Evolutionary conservation across 1,139 yeast genomes (phyloP).

Genomic region (Meyerozyma carpophila): DNA sequence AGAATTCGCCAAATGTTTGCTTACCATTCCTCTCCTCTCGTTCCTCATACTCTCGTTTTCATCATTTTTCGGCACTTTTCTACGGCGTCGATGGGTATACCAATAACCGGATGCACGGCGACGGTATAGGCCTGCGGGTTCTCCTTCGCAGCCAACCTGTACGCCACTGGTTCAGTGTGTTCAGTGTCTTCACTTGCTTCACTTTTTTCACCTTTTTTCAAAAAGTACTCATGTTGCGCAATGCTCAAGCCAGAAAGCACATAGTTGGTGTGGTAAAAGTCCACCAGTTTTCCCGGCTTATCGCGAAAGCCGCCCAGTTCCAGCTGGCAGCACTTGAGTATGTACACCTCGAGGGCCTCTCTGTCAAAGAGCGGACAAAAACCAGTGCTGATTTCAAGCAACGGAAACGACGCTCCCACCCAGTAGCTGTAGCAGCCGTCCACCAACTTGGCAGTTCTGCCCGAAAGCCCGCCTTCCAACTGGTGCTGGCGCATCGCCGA

Average conservation of each 20-base stretch:
- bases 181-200: background rate
- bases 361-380: slow-evolving; percentile 39
- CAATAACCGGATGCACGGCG: slow-evolving; percentile 60
- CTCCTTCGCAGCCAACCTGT: slow-evolving; percentile 15
- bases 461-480: slow-evolving; percentile 81
- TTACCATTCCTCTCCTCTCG: no score
- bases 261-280: slow-evolving; percentile 89
- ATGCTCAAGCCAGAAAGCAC: slow-evolving; percentile 71
- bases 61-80: slow-evolving; percentile 6
- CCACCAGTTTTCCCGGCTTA: slow-evolving; percentile 79
- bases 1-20: no score
- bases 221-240: slow-evolving; percentile 49
- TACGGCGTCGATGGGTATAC: slow-evolving; percentile 40
- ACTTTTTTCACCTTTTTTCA: slow-evolving; percentile 12
- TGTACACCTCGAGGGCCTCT: slow-evolving; percentile 56
- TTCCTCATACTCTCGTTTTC: no score
- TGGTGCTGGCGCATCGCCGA: slow-evolving; percentile 59
- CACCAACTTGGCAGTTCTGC: slow-evolving; percentile 87
- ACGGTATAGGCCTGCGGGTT: slow-evolving; percentile 15
- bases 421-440: slow-evolving; percentile 97
- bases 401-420: slow-evolving; percentile 77
- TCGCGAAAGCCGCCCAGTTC: slow-evolving; percentile 73
- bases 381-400: slow-evolving; percentile 46
- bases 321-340: slow-evolving; percentile 70
- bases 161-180: slow-evolving; percentile 19